phyloP scores from a whole-genome alignment of 768 basidiomycete genomes.

The Lanmaoa pseudosensibilis region DNA sequence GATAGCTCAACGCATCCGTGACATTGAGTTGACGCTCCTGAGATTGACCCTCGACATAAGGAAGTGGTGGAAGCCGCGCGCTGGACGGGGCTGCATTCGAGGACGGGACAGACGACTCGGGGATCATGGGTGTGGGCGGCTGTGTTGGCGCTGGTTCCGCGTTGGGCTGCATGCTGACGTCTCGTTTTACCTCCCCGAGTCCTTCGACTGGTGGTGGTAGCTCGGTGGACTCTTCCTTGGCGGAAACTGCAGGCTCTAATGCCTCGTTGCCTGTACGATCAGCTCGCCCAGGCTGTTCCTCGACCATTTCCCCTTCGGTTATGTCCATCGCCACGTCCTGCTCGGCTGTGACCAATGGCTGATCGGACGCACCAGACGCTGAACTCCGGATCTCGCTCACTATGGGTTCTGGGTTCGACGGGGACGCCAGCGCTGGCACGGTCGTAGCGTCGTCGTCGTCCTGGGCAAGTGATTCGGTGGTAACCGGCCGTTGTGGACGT shows the following conservation, averaged over 20 bases:
- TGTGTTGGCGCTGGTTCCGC: constrained; percentile 9
- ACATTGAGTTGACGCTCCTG: constrained; percentile 55
- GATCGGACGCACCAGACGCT: constrained; percentile 20
- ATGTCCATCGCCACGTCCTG: constrained; percentile 27
- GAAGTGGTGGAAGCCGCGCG: constrained; percentile 21
- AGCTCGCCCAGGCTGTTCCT: constrained; percentile 11
- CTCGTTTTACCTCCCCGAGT: constrained; percentile 18
- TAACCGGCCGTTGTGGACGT: background rate
- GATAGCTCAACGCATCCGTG: constrained; percentile 59
- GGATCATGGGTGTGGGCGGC: constrained; percentile 13
- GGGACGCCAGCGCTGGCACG: background rate
- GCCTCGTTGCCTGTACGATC: constrained; percentile 7
- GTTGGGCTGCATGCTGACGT: constrained; percentile 25
- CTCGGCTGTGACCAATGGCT: constrained; percentile 21
- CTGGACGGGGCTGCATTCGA: constrained; percentile 3
- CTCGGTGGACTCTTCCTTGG: constrained; percentile 9
- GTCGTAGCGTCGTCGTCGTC: background rate
- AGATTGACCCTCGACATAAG: constrained; percentile 27
- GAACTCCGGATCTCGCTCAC: background rate
- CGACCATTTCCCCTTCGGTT: constrained; percentile 17
- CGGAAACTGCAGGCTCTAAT: background rate
- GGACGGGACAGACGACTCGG: constrained; percentile 9
- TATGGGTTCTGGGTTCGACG: constrained; percentile 14
- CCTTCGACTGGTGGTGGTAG: constrained; percentile 12
- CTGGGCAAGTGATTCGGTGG: background rate